Conservation (phyloP, 2,329 filamentous ascomycete species). For the Trichoderma lentiforme region DNA sequence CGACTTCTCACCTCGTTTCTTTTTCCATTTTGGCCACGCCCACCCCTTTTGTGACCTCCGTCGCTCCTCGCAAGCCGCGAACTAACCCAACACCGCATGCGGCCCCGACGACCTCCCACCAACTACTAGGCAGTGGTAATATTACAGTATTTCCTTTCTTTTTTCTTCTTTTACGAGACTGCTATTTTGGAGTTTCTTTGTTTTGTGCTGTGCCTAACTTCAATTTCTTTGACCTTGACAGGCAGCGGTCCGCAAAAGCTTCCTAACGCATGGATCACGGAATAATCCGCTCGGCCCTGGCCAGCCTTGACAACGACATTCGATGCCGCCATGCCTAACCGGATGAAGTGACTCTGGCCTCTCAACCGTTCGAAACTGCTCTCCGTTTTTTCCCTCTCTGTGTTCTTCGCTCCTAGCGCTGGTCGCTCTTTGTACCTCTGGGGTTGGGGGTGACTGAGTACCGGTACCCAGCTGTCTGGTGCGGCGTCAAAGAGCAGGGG, state of each 20-base stretch:
- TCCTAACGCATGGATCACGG: not conserved
- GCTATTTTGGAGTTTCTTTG: not conserved
- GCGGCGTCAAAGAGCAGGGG: conserved; percentile 12
- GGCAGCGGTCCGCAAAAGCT: not conserved
- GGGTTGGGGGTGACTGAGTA: conserved; percentile 1
- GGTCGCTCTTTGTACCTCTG: not conserved
- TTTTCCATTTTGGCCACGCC: not conserved
- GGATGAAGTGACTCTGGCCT: not conserved
- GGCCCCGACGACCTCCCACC: not conserved
- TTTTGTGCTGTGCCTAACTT: not conserved
- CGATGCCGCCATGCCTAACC: not conserved
- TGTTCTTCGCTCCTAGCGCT: not conserved
- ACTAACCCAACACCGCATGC: conserved; percentile 3
- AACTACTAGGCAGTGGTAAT: not conserved
- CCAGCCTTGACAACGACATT: not conserved
- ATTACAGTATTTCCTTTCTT: not conserved
- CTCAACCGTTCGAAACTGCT: not conserved
- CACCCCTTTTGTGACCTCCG: conserved; percentile 2
- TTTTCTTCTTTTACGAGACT: not conserved
- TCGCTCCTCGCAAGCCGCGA: not conserved
- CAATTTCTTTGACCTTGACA: not conserved
- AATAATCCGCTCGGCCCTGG: not conserved
- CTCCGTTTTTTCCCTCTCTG: not conserved
- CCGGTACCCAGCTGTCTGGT: conserved; percentile 18
- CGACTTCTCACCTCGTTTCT: conserved; percentile 10